Conservation (phyloP, 164 flowering plant species). For the Piper longum region DNA sequence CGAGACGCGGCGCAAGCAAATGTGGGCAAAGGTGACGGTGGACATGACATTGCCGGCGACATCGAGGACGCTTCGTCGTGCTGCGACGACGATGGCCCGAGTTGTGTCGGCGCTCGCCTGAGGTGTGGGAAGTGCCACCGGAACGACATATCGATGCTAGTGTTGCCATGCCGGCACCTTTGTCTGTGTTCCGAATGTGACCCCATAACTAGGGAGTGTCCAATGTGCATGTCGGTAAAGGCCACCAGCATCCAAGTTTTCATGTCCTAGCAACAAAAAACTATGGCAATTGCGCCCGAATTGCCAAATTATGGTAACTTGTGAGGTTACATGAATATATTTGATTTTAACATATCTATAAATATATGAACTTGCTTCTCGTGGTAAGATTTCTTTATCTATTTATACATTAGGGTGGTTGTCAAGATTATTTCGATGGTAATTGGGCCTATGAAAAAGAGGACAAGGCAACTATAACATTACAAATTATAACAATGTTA, state of each 20-base stretch:
- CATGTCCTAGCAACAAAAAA: constrained; percentile 1
- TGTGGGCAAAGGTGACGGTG: constrained; percentile 1
- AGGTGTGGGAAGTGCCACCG: constrained; percentile 4
- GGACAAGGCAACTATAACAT: too few relatives aligned
- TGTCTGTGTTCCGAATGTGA: constrained; percentile 7
- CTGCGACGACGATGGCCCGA: background rate
- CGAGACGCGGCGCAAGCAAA: constrained; percentile 3
- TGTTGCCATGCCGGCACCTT: constrained; percentile 8
- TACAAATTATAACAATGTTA: too few relatives aligned
- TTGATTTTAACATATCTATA: too few relatives aligned
- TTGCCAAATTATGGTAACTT: too few relatives aligned
- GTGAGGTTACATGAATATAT: too few relatives aligned
- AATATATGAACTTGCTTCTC: too few relatives aligned
- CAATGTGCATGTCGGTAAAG: constrained; percentile 6
- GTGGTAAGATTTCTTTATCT: too few relatives aligned
- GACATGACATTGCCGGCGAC: background rate
- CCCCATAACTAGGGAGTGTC: constrained; percentile 1
- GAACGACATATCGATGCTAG: constrained; percentile 3
- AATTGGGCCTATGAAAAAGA: too few relatives aligned
- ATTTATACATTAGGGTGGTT: too few relatives aligned
- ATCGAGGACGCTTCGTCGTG: constrained; percentile 2
- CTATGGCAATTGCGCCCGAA: too few relatives aligned
- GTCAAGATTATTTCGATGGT: too few relatives aligned
- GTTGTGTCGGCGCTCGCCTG: background rate
- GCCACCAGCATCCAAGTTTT: constrained; percentile 7